Base-by-base conservation (phyloP, 495 filamentous ascomycete species). In the Aspergillus steynii region DNA sequence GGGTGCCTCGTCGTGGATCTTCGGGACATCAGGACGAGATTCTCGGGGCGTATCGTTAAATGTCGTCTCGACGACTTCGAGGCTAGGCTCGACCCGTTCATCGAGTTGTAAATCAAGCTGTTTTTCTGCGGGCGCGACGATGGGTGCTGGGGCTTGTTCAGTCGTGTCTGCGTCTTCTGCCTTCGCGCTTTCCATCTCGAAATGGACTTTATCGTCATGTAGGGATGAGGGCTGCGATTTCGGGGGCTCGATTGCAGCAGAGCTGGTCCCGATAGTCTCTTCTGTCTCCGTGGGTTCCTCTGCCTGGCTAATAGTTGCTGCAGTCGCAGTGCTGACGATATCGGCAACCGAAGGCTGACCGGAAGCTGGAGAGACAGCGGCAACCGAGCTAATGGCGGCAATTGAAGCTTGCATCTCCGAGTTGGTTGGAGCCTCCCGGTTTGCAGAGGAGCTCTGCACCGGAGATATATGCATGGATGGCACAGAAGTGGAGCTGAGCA, bases 401-500 rank as follows among this genome's bases (percentile, higher is more conserved):
- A 42, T 14, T 42, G 37, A 42, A 3, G 9, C 14, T 12, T 42
- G 37, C 9, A 42, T 42, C 12, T 42, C 37, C 37, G 37, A 42
- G 28, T 29, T 53, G 9, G 50, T 55, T 7, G 49, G 29, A 15
- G 42, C 51, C 12, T 32, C 28, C 48, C 31, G 27, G 20, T 32
- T 34, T 56, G 53, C 31, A 3, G 55, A 53, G 12, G 60, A 8
- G 42, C 42, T 47, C 8, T 65, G 60, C 15, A 58, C 29, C 26
- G 56, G 29, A 49, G 57, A 61, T 4, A 42, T 42, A 14, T 42
- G 37, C 27, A 66, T 32, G 29, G 42, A 60, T 8, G 62, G 45
- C 1, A 55, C 55, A 4, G 50, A 20, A 28, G 52, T 5, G 7
- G 56, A 56, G 0, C 62, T 55, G 6, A 58, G 3, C 20, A 53